These are phyloP conservation scores for Garcia nutans DNA, from an alignment of 345 rosid genomes.

Conservation along the genomic window DNA sequence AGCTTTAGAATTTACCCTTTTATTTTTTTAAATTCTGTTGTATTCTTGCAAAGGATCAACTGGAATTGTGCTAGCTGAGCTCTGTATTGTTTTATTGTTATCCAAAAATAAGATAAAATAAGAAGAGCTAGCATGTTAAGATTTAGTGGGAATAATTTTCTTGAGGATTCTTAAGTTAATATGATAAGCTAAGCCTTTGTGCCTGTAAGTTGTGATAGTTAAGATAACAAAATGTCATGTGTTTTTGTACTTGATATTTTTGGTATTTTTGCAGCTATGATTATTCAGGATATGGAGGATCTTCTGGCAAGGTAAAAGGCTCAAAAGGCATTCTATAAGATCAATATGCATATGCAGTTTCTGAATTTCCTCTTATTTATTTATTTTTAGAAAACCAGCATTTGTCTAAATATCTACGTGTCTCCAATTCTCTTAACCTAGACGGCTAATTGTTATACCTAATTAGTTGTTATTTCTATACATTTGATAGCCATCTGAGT, in stretches of 20 bases:
- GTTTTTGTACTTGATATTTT: background rate
- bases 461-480: conserved; percentile 15
- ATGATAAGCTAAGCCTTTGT: background rate
- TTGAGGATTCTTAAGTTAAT: background rate
- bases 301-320: conserved; percentile 82
- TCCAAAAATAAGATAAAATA: background rate
- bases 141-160: background rate
- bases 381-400: no score
- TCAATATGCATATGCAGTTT: background rate
- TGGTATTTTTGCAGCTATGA: conserved; percentile 65
- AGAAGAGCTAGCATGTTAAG: background rate
- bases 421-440: background rate
- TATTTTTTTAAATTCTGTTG: background rate
- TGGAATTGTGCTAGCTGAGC: no score
- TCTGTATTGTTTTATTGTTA: background rate
- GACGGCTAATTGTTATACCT: background rate
- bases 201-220: background rate
- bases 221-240: background rate
- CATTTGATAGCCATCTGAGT: conserved; percentile 69
- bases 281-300: conserved; percentile 99
- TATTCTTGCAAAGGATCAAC: background rate
- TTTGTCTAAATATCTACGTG: background rate
- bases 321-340: background rate
- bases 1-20: background rate
- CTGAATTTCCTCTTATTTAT: no score